These are phyloP conservation scores for Rhodotorula graminis DNA, from an alignment of 768 basidiomycete species.

Conservation along the genomic window DNA sequence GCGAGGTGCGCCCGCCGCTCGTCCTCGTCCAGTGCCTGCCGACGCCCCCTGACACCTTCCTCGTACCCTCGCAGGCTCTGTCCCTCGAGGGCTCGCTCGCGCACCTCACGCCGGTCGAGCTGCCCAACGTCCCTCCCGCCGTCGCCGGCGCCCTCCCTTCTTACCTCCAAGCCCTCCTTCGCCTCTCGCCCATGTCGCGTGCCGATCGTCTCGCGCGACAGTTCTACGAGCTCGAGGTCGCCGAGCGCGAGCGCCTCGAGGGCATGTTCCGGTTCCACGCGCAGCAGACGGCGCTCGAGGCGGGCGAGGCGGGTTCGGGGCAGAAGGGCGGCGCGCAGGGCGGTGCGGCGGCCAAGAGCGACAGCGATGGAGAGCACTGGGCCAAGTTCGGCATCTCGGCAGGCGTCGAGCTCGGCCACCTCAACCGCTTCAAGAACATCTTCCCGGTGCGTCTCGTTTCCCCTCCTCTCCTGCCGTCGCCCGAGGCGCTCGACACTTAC, in stretches of 20 bases:
- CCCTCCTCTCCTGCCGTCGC: not conserved
- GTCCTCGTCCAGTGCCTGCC: too few species aligned
- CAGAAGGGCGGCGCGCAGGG: not conserved
- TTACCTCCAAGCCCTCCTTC: slow-evolving; percentile 32
- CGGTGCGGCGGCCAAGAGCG: not conserved
- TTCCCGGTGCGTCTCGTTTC: slow-evolving; percentile 67
- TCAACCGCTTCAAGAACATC: slow-evolving; percentile 95
- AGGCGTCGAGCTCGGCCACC: slow-evolving; percentile 86
- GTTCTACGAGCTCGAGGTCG: slow-evolving; percentile 86
- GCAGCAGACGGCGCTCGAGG: slow-evolving; percentile 52
- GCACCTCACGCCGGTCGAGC: slow-evolving; percentile 37
- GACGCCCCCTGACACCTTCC: too few species aligned
- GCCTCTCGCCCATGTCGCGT: slow-evolving; percentile 32
- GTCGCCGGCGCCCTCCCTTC: slow-evolving; percentile 28
- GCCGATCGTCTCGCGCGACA: slow-evolving; percentile 80
- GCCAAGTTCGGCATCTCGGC: slow-evolving; percentile 90
- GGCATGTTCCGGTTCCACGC: slow-evolving; percentile 88
- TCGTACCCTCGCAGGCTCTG: slow-evolving; percentile 39
- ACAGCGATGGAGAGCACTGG: slow-evolving; percentile 25
- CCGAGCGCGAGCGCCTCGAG: slow-evolving; percentile 81
- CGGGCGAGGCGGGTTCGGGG: slow-evolving; percentile 1
- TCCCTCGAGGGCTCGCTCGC: slow-evolving; percentile 38
- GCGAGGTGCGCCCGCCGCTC: slow-evolving; percentile 41
- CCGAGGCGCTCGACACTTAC: too few species aligned
- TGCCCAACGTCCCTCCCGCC: slow-evolving; percentile 19